A percentile compares a stretch with the other conserved stretches of the same genome.
phyloP scores from a whole-genome alignment of 768 basidiomycete species.

The Hericium coralloides region DNA sequence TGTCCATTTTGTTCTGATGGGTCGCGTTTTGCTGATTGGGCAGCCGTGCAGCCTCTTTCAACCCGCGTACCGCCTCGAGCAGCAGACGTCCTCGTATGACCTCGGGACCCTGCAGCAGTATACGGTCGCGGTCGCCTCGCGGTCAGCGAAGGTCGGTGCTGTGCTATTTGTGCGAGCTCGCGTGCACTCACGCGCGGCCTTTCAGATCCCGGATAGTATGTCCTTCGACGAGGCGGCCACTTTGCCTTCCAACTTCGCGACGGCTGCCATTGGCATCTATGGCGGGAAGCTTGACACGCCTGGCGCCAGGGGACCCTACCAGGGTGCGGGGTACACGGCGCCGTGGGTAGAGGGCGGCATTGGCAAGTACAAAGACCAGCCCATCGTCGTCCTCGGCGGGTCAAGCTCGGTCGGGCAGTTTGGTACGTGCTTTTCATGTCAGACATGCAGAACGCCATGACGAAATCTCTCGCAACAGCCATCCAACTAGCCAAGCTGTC shows the following conservation, averaged over 20 bases:
- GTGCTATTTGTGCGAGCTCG: background rate
- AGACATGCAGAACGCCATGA: background rate
- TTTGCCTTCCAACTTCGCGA: conserved; percentile 17
- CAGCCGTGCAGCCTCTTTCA: conserved; percentile 1
- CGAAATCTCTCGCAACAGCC: background rate
- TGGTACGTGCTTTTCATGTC: conserved; percentile 1
- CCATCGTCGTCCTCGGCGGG: conserved; percentile 13
- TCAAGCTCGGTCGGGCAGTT: conserved; percentile 15
- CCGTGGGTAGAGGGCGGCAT: conserved; percentile 7
- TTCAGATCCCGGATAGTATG: conserved; percentile 13
- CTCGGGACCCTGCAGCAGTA: conserved; percentile 12
- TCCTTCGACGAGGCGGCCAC: conserved; percentile 17
- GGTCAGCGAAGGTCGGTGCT: conserved; percentile 7
- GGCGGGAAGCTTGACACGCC: background rate
- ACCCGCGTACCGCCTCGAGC: background rate
- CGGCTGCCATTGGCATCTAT: conserved; percentile 18
- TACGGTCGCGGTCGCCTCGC: conserved; percentile 5
- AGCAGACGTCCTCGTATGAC: no score
- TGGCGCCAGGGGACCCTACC: background rate
- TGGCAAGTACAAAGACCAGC: conserved; percentile 5
- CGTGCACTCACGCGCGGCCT: background rate
- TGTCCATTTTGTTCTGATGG: background rate
- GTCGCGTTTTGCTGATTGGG: no score
- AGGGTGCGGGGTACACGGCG: conserved; percentile 1
- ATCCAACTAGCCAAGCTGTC: conserved; percentile 9